Evolutionary conservation across 441 rosid genomes (phyloP), one percentile per base, ranked within the genome.

Genomic region (Pelargonium cotyledonis): DNA sequence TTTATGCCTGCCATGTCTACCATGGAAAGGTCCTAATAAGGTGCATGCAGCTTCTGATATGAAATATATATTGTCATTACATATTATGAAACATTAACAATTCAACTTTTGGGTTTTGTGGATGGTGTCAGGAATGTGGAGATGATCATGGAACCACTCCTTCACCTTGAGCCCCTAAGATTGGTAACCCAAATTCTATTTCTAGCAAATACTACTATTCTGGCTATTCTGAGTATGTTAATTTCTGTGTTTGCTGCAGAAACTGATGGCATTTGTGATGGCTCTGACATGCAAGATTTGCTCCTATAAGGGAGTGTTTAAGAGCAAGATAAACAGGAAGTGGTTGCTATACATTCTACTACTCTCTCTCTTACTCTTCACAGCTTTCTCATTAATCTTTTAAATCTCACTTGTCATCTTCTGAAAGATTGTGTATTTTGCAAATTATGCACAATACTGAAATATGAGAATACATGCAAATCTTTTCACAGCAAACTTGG

Each of bases 131-230:
- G 97, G 87, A 85, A 90, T 62, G 84, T 89, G 8, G 96, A 89
- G 82, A 85, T 92, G 91, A 82, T 86, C 75, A 82, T 85, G 83
- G 89, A 90, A 26, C 95, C 96, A 63, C 77, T 89, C 61, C 78
- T 88, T 63, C 82, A 81, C 18, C 21, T 83, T 0, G 89, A 83
- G 61, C 88, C 87, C 35, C 65, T 80, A 53, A 83, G 89, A 80
- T 68, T 81, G 81, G 92, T 88, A 77, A 75, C 84, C 63, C 10
- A 0, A 46, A 40, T 35, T 40, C 35, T 41, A 58, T 16, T 19
- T 18, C 63, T 21, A 6, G 11, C 29, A 61, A 15, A 21, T 5
- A 0, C 1, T 5, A 8, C 10, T 49, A 38, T 35, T 49, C 60
- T 23, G 55, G 9, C 10, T 10, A 6, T 6, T 11, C 35, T 46